These are phyloP conservation scores for Penicillium sp. DNA, from an alignment of 2,329 filamentous ascomycete genomes.

Conservation along the genomic window DNA sequence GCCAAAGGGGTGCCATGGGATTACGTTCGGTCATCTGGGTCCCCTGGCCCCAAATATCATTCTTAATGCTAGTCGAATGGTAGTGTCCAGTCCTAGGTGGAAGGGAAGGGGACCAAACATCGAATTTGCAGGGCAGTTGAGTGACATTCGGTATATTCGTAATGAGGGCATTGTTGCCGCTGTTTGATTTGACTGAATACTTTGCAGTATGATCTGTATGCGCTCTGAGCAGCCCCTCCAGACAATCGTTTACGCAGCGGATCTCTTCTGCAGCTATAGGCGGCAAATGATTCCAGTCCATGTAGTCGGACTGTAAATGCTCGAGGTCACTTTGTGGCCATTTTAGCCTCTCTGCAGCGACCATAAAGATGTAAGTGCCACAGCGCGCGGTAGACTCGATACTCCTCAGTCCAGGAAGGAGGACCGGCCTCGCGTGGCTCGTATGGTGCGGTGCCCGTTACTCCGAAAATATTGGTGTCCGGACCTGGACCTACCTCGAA, in stretches of 20 bases:
- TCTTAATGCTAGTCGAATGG: background rate
- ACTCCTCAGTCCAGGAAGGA: background rate
- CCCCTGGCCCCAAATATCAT: background rate
- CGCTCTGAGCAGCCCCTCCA: background rate
- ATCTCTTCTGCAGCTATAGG: background rate
- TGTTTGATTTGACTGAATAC: background rate
- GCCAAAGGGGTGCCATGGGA: background rate
- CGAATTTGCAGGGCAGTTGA: background rate
- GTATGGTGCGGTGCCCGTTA: background rate
- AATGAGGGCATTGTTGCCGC: background rate
- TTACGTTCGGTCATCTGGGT: background rate
- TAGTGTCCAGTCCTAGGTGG: background rate
- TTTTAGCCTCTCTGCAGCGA: background rate
- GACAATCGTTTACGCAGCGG: background rate
- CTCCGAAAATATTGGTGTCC: accelerated
- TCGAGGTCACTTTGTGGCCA: background rate
- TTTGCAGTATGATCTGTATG: background rate
- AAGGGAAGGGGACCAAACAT: background rate
- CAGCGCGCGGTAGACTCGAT: background rate
- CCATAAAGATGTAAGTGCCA: background rate
- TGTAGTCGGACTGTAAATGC: background rate
- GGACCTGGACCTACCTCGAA: background rate
- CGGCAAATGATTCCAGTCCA: background rate
- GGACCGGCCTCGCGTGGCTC: background rate
- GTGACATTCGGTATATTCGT: background rate